Base-by-base conservation (phyloP, 2,329 filamentous ascomycete species). In the Zymoseptoria ardabiliae region DNA sequence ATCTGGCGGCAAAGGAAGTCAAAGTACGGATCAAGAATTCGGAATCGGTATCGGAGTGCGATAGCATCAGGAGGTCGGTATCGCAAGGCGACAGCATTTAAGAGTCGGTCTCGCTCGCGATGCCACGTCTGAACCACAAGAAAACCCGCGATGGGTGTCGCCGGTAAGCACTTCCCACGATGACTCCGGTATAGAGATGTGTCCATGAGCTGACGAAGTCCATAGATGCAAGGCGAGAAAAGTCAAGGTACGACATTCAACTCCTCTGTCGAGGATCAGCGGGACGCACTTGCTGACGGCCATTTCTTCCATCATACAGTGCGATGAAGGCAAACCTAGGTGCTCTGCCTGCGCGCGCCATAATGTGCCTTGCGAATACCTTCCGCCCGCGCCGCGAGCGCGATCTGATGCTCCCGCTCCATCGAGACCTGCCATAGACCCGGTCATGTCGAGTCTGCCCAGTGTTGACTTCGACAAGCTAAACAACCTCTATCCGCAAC, bases 331-430 rank as follows among this genome's bases (percentile, higher is more conserved):
- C 5, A 57, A 54, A 48, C 68, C 68, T 5, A 62, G 55, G 48
- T 70, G 68, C 51, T 49, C 58, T 3, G 67, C 66, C 17, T 70
- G 68, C 51, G 30, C 55, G 11, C 50, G 66, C 30, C 68, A 68
- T 52, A 64, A 63, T 48, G 66, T 68, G 1, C 11, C 55, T 1
- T 70, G 68, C 65, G 61, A 64, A 30, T 70, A 68, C 51, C 17
- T 65, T 35, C 60, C 64, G 22, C 60, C 63, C 22, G 57, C 63
- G 20, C 62, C 62, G 17, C 57, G 62, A 41, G 58, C 55, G 41
- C 2, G 61, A 63, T 3, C 41, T 50, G 35, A 54, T 58, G 53
- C 54, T 55, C 21, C 1, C 9, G 22, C 55, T n/a, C 41, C 53
- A 23, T 54, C 55, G 30, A 20, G 22, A n/a, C 49, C 56, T 22